phyloP scores from a whole-genome alignment of 306 rosid species.

The Gillenia trifoliata region DNA sequence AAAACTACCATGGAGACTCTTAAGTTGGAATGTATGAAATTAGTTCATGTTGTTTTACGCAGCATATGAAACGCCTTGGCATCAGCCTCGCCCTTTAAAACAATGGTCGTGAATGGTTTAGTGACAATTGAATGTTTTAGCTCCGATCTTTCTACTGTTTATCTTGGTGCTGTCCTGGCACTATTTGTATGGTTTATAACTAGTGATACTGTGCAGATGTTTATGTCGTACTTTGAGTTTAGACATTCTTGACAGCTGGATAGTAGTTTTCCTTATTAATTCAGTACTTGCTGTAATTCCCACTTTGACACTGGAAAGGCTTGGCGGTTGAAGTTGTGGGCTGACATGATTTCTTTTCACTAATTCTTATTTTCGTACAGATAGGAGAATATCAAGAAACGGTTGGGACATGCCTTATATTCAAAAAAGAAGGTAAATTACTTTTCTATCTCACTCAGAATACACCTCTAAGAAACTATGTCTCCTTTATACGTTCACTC shows the following conservation, averaged over 20 bases:
- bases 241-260: neutral
- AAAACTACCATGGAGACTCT: neutral
- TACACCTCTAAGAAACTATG: neutral
- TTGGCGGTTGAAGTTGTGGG: neutral
- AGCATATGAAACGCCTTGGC: neutral
- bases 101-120: neutral
- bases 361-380: slow-evolving; percentile 32
- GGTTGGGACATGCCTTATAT: slow-evolving; percentile 66
- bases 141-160: neutral
- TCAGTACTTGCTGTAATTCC: neutral
- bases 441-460: neutral
- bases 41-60: no score
- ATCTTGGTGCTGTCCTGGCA: neutral
- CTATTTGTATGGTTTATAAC: neutral
- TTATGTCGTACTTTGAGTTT: neutral
- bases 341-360: neutral
- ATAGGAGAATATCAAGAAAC: slow-evolving; percentile 75
- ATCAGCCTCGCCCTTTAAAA: neutral
- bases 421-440: slow-evolving; percentile 55
- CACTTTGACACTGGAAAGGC: neutral
- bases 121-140: neutral
- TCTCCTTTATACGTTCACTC: neutral
- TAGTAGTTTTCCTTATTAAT: neutral
- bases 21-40: no score
- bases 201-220: neutral